Conservation (phyloP, 345 rosid species). For the Camelina laxa region DNA sequence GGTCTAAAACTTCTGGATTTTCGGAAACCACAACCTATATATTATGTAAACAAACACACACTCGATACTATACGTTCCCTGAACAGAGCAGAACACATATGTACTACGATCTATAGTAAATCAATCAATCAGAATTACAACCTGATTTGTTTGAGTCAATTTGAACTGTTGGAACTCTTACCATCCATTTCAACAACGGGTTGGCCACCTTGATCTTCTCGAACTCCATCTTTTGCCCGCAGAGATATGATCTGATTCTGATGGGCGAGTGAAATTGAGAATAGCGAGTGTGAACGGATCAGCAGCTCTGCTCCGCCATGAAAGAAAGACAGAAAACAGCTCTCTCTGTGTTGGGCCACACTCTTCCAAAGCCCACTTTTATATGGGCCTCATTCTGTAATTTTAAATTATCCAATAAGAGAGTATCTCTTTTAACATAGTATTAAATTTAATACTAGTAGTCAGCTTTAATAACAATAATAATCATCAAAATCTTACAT, state of each 20-base stretch:
- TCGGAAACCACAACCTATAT: background rate
- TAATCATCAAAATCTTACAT: constrained; percentile 33
- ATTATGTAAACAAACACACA: background rate
- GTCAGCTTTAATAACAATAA: constrained; percentile 28
- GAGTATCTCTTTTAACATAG: background rate
- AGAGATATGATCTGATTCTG: background rate
- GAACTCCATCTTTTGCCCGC: constrained; percentile 46
- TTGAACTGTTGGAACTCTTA: constrained; percentile 20
- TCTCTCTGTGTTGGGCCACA: background rate
- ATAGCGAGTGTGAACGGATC: constrained; percentile 10
- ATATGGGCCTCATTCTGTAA: constrained; percentile 6
- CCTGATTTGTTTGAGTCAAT: background rate
- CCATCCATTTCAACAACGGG: constrained; percentile 68
- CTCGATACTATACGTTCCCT: background rate
- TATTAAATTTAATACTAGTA: background rate
- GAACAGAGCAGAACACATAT: background rate
- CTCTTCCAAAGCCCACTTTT: background rate
- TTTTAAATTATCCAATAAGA: background rate
- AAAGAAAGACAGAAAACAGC: background rate
- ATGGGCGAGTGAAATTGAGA: background rate
- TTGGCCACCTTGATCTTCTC: constrained; percentile 59
- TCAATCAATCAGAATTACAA: background rate
- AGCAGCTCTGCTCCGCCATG: background rate
- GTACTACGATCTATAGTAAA: constrained; percentile 11
- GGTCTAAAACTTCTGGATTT: background rate